Conservation (phyloP, 2,329 filamentous ascomycete genomes). For the Parascedosporium putredinis region DNA sequence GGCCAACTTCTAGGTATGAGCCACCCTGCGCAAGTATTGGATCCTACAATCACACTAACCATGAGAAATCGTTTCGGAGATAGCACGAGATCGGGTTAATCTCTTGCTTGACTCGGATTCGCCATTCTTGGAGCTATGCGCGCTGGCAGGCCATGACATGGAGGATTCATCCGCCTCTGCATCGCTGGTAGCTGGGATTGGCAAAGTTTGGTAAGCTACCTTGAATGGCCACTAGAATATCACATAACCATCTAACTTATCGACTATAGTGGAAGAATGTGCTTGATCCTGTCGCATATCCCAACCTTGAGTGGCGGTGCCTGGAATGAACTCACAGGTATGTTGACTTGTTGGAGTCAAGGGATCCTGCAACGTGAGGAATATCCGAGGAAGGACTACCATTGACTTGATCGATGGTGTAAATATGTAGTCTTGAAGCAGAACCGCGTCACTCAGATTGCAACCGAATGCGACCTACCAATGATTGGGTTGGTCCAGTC, state of each 20-base stretch:
- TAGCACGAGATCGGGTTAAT: conserved; percentile 26
- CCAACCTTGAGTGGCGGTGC: conserved; percentile 30
- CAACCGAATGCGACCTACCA: neutral
- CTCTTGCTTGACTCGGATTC: conserved; percentile 26
- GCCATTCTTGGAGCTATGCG: conserved; percentile 27
- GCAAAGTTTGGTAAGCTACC: conserved; percentile 18
- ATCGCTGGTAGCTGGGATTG: conserved; percentile 27
- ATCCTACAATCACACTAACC: no score
- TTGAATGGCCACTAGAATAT: neutral
- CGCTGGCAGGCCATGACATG: conserved; percentile 24
- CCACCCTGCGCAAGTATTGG: neutral
- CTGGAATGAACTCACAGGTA: conserved; percentile 30
- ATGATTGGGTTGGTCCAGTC: neutral
- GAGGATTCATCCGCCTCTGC: conserved; percentile 24
- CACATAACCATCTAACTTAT: no score
- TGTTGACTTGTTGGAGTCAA: no score
- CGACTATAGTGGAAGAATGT: conserved; percentile 20
- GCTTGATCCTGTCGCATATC: conserved; percentile 29
- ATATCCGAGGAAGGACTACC: no score
- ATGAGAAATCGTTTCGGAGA: no score
- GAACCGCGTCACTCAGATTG: neutral
- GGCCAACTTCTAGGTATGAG: conserved; percentile 13
- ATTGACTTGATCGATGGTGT: no score
- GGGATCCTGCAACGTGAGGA: no score
- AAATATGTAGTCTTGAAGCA: neutral